Conservation (phyloP, 1,284 basidiomycete genomes). For the Trichosporon coremiiforme region DNA sequence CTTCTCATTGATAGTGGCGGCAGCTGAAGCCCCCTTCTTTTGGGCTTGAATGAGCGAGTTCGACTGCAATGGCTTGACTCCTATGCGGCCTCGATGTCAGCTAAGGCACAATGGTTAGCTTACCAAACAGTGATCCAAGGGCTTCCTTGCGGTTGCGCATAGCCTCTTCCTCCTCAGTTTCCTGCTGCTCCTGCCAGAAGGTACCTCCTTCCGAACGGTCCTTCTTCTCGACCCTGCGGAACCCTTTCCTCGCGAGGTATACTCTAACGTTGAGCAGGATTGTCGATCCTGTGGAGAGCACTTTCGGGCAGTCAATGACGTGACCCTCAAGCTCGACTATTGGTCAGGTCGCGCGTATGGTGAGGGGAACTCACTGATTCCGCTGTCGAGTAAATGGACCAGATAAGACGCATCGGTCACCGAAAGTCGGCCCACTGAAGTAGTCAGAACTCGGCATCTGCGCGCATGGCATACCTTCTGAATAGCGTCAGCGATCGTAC, state of each 20-base stretch:
- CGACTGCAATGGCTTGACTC: slow-evolving; percentile 51
- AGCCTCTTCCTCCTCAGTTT: slow-evolving; percentile 53
- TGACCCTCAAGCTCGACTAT: slow-evolving; percentile 50
- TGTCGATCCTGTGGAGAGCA: slow-evolving; percentile 48
- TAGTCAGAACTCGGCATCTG: slow-evolving; percentile 6
- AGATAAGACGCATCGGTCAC: slow-evolving; percentile 52
- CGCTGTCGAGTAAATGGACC: slow-evolving; percentile 53
- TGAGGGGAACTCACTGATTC: slow-evolving; percentile 43
- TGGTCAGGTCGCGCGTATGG: not conserved
- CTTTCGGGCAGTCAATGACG: slow-evolving; percentile 53
- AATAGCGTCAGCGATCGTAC: slow-evolving; percentile 1
- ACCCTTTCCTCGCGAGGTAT: slow-evolving; percentile 50
- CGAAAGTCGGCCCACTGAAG: slow-evolving; percentile 50
- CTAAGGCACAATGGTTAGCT: slow-evolving; percentile 14
- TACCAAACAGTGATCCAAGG: slow-evolving; percentile 51
- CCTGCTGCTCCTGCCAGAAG: slow-evolving; percentile 56
- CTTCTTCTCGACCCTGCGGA: slow-evolving; percentile 44
- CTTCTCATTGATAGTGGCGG: slow-evolving; percentile 44
- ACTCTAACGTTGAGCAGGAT: slow-evolving; percentile 55
- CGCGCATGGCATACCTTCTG: slow-evolving; percentile 22
- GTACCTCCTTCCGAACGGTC: slow-evolving; percentile 38
- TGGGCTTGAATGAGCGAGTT: slow-evolving; percentile 52
- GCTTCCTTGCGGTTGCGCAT: slow-evolving; percentile 55
- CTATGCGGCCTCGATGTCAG: slow-evolving; percentile 48
- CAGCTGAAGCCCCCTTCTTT: slow-evolving; percentile 45